Conservation (phyloP, 176 grass and related monocot species). For the Stipa capillata region DNA sequence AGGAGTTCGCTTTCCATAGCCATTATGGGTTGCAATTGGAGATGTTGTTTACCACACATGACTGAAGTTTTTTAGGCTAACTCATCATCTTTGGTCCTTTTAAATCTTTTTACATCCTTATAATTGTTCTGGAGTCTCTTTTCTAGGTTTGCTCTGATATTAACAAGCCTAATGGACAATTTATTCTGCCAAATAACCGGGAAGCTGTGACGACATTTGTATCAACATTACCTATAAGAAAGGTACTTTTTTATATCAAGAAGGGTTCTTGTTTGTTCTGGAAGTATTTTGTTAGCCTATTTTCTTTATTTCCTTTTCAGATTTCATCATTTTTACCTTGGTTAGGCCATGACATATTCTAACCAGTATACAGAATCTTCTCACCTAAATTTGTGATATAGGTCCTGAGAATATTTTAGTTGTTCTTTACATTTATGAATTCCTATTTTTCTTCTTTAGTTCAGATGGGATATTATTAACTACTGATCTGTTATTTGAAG, state of each 20-base stretch:
- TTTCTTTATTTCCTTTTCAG: neutral
- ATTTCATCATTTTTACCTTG: neutral
- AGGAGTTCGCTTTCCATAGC: neutral
- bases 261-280: neutral
- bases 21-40: neutral
- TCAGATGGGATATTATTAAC: neutral
- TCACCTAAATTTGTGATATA: neutral
- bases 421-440: neutral
- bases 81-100: neutral
- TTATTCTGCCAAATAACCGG: slow-evolving; percentile 69
- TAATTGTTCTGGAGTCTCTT: neutral
- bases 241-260: slow-evolving; percentile 42
- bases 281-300: neutral
- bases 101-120: neutral
- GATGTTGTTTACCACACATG: neutral
- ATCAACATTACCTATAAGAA: slow-evolving; percentile 91
- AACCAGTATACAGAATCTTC: neutral
- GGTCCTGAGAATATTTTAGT: neutral
- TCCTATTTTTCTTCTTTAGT: neutral
- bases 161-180: slow-evolving; percentile 98
- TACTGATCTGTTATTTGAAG: neutral
- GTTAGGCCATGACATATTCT: neutral
- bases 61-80: neutral
- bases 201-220: slow-evolving; percentile 75
- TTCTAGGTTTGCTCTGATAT: slow-evolving; percentile 98